Evolutionary conservation across 257 asterid species (phyloP), one percentile per base, ranked within the genome.

Genomic region (Cinchona pubescens): DNA sequence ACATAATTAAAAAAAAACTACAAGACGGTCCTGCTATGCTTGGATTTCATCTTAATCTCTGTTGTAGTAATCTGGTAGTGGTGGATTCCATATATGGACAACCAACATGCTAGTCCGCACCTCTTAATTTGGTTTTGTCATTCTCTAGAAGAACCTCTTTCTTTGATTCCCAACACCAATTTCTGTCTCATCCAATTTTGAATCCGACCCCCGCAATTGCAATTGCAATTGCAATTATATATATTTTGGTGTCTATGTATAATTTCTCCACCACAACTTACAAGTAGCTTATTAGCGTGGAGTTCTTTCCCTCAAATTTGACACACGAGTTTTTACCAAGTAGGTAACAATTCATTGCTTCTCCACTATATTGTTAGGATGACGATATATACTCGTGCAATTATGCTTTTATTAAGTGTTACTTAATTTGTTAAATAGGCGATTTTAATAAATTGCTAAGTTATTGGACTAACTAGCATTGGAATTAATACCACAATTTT

Each of bases 81-180:
- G 21, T 72, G 68, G 69, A 38, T 37, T 58, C 58, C 58, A 29
- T 60, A 7, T 8, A 59, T 1, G n/a, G n/a, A n/a, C n/a, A n/a
- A n/a, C n/a, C n/a, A n/a, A n/a, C n/a, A n/a, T n/a, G n/a, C n/a
- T n/a, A n/a, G n/a, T n/a, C n/a, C n/a, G n/a, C n/a, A n/a, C n/a
- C n/a, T n/a, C n/a, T n/a, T n/a, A n/a, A n/a, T n/a, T n/a, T n/a
- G n/a, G n/a, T n/a, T n/a, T 75, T 46, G 46, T 76, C 65, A 55
- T 69, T 67, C 58, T 68, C 75, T 43, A 30, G n/a, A 60, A 60
- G 49, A 60, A 46, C 69, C 75, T 0, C n/a, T 21, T 65, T 65
- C 49, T 21, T 65, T 35, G 70, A 65, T 65, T 65, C 80, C 79
- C 76, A 76, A 12, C 64, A 69, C 64, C 19, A 25, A 48, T 29